Evolutionary conservation across 2,329 filamentous ascomycete species (phyloP).

Genomic region (Aspergillus sp.): DNA sequence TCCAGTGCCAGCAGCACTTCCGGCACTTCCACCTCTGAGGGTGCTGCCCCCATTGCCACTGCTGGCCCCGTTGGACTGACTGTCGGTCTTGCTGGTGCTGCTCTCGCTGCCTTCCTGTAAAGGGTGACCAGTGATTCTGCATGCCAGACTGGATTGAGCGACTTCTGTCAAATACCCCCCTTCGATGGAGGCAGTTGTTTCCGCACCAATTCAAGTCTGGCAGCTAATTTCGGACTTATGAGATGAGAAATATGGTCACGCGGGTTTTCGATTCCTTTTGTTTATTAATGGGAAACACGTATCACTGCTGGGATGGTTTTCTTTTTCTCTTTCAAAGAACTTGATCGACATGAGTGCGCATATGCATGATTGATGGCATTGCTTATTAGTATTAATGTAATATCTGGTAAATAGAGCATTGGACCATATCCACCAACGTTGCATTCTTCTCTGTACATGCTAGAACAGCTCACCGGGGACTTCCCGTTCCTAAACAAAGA

Average conservation of each 20-base stretch:
- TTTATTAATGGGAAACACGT: slow-evolving; percentile 7
- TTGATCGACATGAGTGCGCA: background rate
- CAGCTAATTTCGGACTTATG: no score
- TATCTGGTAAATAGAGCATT: slow-evolving; percentile 1
- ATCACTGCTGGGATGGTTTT: background rate
- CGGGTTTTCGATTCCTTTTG: slow-evolving; percentile 1
- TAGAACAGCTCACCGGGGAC: no score
- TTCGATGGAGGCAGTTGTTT: background rate
- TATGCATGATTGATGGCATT: background rate
- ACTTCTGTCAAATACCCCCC: background rate
- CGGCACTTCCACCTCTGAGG: slow-evolving; percentile 20
- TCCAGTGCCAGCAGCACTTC: slow-evolving; percentile 8
- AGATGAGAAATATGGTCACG: slow-evolving; percentile 9
- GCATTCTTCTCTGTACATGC: no score
- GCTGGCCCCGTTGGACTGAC: slow-evolving; percentile 32
- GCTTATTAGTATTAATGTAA: background rate
- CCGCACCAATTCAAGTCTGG: no score
- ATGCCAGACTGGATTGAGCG: background rate
- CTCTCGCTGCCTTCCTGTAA: slow-evolving; percentile 41
- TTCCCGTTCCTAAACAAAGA: no score
- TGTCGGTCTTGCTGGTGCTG: slow-evolving; percentile 37
- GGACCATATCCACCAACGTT: no score
- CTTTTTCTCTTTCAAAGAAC: background rate
- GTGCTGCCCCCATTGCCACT: slow-evolving; percentile 30
- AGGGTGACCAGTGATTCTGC: background rate